Evolutionary conservation across 2,329 filamentous ascomycete species (phyloP).

Genomic region (Pochonia chlamydosporia): DNA sequence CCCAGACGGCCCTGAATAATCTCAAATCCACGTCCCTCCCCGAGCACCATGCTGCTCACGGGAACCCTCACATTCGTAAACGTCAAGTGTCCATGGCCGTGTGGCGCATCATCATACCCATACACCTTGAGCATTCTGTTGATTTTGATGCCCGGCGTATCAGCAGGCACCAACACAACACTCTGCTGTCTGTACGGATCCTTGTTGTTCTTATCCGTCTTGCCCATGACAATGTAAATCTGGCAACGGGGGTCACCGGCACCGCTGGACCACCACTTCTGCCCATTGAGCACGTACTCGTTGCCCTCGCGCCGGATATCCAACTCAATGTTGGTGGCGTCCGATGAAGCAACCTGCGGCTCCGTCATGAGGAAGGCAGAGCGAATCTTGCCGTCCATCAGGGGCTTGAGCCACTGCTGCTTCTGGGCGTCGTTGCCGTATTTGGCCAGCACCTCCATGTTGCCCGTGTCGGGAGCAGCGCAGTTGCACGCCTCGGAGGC

Average conservation of each 20-base stretch:
- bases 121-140: slow-evolving; percentile 91
- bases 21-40: slow-evolving; percentile 91
- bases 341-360: slow-evolving; percentile 79
- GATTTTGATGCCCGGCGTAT: slow-evolving; percentile 80
- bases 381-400: slow-evolving; percentile 79
- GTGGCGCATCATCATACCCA: slow-evolving; percentile 96
- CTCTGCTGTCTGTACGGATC: slow-evolving; percentile 88
- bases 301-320: slow-evolving; percentile 77
- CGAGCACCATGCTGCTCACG: slow-evolving; percentile 76
- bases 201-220: slow-evolving; percentile 69
- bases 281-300: slow-evolving; percentile 84
- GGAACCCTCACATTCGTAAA: slow-evolving; percentile 91
- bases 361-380: slow-evolving; percentile 95
- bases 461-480: slow-evolving; percentile 85
- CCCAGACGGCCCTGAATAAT: slow-evolving; percentile 97
- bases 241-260: slow-evolving; percentile 88
- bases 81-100: slow-evolving; percentile 88
- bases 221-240: slow-evolving; percentile 96
- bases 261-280: slow-evolving; percentile 99
- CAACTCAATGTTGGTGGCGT: slow-evolving; percentile 89
- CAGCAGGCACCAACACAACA: slow-evolving; percentile 79
- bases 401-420: slow-evolving; percentile 71
- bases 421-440: slow-evolving; percentile 86
- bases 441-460: slow-evolving; percentile 93
- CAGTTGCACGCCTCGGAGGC: slow-evolving; percentile 89